Percentiles rank a stretch among this genome's conserved stretches.
Evolutionary conservation across 352 stramenopile genomes (phyloP).

Genomic region (Globisporangium perplexum): DNA sequence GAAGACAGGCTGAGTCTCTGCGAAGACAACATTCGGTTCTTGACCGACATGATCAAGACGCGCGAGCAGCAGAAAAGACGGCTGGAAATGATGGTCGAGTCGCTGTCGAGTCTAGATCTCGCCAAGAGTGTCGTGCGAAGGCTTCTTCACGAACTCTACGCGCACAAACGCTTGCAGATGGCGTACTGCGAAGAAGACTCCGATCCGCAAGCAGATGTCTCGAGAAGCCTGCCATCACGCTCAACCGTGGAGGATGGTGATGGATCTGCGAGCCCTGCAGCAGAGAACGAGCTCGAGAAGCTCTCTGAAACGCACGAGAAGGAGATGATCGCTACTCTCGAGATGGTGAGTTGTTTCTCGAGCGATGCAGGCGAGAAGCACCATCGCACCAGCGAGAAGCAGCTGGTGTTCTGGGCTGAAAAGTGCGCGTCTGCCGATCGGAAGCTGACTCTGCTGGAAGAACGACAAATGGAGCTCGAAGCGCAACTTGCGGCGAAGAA

Average conservation of each 20-base stretch:
- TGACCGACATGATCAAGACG: slow-evolving; percentile 34
- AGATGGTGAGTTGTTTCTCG: slow-evolving; percentile 36
- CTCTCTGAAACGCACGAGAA: slow-evolving; percentile 26
- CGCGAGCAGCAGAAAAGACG: slow-evolving; percentile 4
- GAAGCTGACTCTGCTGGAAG: slow-evolving; percentile 21
- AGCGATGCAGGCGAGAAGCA: slow-evolving; percentile 15
- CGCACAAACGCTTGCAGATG: slow-evolving; percentile 38
- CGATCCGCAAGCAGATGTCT: slow-evolving; percentile 1
- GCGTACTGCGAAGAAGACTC: slow-evolving; percentile 26
- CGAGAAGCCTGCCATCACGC: no score
- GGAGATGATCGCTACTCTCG: slow-evolving; percentile 24
- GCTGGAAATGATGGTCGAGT: slow-evolving; percentile 25
- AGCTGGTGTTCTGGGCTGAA: slow-evolving; percentile 12
- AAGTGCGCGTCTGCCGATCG: slow-evolving; percentile 12
- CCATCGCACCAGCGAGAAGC: slow-evolving; percentile 6
- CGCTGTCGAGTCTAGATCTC: slow-evolving; percentile 32
- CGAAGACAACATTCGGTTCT: slow-evolving; percentile 54
- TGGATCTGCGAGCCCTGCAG: background rate
- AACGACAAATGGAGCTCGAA: slow-evolving; percentile 14
- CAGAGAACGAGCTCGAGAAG: slow-evolving; percentile 15
- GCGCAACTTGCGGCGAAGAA: slow-evolving; percentile 24
- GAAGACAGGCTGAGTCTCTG: slow-evolving; percentile 44
- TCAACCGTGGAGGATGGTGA: no score
- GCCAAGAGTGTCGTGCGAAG: slow-evolving; percentile 43
- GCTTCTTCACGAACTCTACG: slow-evolving; percentile 48